Conservation (phyloP, 1,139 yeast species). For the Geotrichum europaeum region DNA sequence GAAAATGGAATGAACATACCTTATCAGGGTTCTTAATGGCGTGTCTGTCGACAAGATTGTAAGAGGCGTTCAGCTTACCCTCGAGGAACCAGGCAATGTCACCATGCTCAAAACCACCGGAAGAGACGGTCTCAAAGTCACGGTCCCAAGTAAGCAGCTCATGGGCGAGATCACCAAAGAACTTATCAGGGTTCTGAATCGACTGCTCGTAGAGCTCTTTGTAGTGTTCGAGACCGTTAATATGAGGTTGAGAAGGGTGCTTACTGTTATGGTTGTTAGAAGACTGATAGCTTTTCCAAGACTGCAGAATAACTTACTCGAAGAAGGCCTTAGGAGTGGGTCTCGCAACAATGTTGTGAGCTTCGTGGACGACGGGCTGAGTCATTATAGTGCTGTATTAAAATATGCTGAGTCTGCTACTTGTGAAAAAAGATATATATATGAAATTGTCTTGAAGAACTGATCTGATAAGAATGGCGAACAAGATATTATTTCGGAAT, state of each 20-base stretch:
- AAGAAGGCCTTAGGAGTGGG: constrained; percentile 72
- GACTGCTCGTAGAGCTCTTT: constrained; percentile 68
- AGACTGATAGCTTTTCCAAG: constrained; percentile 54
- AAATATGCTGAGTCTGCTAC: background rate
- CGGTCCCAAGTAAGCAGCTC: constrained; percentile 79
- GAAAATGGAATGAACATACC: constrained; percentile 23
- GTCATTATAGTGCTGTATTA: constrained; percentile 3
- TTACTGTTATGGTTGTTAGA: constrained; percentile 32
- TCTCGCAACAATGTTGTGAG: constrained; percentile 57
- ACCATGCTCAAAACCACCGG: constrained; percentile 71
- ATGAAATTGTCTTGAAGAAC: background rate
- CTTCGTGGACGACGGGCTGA: constrained; percentile 59
- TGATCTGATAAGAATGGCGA: background rate
- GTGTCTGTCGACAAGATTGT: constrained; percentile 95
- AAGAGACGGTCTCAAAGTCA: constrained; percentile 61
- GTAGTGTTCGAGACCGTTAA: constrained; percentile 58
- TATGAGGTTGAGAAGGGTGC: constrained; percentile 37
- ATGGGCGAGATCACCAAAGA: constrained; percentile 78
- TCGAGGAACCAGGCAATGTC: constrained; percentile 90
- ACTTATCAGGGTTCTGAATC: constrained; percentile 70
- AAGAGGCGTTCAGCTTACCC: constrained; percentile 89
- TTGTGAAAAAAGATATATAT: background rate
- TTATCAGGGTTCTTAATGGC: constrained; percentile 84
- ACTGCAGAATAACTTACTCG: constrained; percentile 38
- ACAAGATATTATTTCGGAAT: background rate